Base-by-base conservation (phyloP, 192 early-diverging fungal species). In the Pilaira anomala region DNA sequence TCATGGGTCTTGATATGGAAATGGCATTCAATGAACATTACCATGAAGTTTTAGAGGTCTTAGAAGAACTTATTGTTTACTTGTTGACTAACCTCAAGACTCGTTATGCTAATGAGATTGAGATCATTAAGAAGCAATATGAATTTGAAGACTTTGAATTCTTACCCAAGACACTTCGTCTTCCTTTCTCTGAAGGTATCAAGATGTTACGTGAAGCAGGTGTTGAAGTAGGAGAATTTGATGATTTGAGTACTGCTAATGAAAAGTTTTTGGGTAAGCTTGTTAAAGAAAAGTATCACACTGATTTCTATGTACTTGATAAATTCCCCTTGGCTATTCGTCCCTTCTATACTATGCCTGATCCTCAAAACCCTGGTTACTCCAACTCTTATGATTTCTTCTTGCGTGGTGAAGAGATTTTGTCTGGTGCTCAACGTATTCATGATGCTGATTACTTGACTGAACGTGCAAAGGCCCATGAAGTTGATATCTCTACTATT, bases 331-430 rank as follows among this genome's bases (percentile, higher is more conserved):
- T 94, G 60, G 87, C 72, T 8, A 86, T 98, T 41, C 86, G 97
- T 49, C 96, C 97, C 40, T 98, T 98, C 87, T 99, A 99, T 86
- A 99, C 97, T 33, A 99, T 99, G 97, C 96, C 96, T 26, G 96
- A 98, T 74, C 91, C 97, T 22, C 74, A 76, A 25, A 76, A 88
- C 66, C 80, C 86, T 12, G 81, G 82, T 54, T 99, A 98, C 83
- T 95, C 93, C 71, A 99, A 99, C 91, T 97, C 95, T 30, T 99
- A 96, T 76, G 97, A 99, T 81, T 96, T 99, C 78, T 99, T 99
- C 79, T 92, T 99, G 80, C 89, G 97, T 65, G 96, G 96, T 42
- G 93, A 99, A 75, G 97, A 99, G 74, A 97, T 99, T 74, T 82
- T 98, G 64, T 98, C 96, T 22, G 97, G 97, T 28, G 97, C 96